Evolutionary conservation across 1,139 yeast species (phyloP).

Genomic region (Lodderomyces metapsilosis): DNA sequence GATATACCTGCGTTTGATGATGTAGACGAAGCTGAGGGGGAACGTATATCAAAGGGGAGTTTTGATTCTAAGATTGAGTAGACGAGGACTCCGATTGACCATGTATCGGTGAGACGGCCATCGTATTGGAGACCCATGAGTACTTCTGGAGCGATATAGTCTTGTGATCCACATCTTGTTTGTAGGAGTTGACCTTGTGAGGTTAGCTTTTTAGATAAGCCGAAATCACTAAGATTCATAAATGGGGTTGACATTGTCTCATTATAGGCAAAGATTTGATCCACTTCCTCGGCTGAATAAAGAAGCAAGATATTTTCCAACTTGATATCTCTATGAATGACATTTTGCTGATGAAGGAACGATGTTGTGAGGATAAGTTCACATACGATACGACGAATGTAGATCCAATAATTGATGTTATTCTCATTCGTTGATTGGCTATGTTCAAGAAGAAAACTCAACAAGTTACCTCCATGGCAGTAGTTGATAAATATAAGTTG

Average conservation of each 20-base stretch:
- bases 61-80: constrained; percentile 81
- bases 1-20: constrained; percentile 27
- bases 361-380: constrained; percentile 69
- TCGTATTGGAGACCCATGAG: constrained; percentile 87
- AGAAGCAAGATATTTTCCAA: constrained; percentile 74
- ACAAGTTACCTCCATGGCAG: constrained; percentile 82
- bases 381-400: constrained; percentile 60
- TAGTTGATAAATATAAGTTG: constrained; percentile 68
- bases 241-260: constrained; percentile 22
- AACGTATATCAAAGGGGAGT: constrained; percentile 70
- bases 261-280: constrained; percentile 8
- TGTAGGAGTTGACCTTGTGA: constrained; percentile 60
- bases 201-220: constrained; percentile 70
- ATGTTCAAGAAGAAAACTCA: constrained; percentile 53
- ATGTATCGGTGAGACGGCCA: constrained; percentile 85
- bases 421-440: constrained; percentile 17
- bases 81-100: constrained; percentile 92
- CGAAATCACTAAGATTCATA: constrained; percentile 80
- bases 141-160: constrained; percentile 91
- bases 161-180: constrained; percentile 94
- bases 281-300: constrained; percentile 18
- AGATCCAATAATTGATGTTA: constrained; percentile 32
- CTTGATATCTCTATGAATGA: constrained; percentile 87
- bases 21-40: constrained; percentile 13
- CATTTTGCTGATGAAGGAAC: constrained; percentile 64